Conservation (phyloP, 768 basidiomycete genomes). For the Lyophyllum atratum region DNA sequence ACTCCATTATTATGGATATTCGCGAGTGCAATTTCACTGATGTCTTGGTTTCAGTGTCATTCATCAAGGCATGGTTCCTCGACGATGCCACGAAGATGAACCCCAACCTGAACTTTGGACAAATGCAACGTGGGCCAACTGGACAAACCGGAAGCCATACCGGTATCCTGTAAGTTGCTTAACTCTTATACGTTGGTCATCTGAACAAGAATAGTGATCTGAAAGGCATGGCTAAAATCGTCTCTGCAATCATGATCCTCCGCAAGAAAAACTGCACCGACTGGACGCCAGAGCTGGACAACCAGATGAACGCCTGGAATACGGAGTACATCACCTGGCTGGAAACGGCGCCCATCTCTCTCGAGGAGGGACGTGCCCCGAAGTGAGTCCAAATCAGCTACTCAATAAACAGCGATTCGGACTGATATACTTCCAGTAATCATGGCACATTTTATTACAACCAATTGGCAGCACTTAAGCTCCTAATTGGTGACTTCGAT, state of each 20-base stretch:
- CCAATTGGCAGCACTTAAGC: slow-evolving; percentile 58
- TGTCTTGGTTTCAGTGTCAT: slow-evolving; percentile 33
- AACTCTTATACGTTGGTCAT: background rate
- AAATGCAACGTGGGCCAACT: slow-evolving; percentile 45
- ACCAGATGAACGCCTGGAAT: slow-evolving; percentile 50
- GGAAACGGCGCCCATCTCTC: slow-evolving; percentile 45
- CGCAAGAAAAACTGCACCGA: slow-evolving; percentile 41
- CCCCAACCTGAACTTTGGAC: slow-evolving; percentile 61
- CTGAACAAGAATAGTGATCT: slow-evolving; percentile 43
- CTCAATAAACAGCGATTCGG: background rate
- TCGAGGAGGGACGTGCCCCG: slow-evolving; percentile 43
- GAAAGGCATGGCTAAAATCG: slow-evolving; percentile 44
- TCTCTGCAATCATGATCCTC: slow-evolving; percentile 10
- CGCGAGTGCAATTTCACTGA: background rate
- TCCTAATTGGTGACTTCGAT: slow-evolving; percentile 49
- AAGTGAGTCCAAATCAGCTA: slow-evolving; percentile 43
- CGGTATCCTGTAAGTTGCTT: slow-evolving; percentile 49
- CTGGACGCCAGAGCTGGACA: slow-evolving; percentile 58
- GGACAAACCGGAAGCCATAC: slow-evolving; percentile 47
- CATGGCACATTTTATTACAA: slow-evolving; percentile 67
- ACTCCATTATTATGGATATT: background rate
- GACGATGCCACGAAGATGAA: slow-evolving; percentile 59
- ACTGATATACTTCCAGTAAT: slow-evolving; percentile 42
- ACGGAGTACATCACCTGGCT: slow-evolving; percentile 58
- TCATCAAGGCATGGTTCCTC: slow-evolving; percentile 63